Evolutionary conservation across 1,284 basidiomycete species (phyloP), one percentile per base, ranked within the genome.

Genomic region (Tylopilus sp.): DNA sequence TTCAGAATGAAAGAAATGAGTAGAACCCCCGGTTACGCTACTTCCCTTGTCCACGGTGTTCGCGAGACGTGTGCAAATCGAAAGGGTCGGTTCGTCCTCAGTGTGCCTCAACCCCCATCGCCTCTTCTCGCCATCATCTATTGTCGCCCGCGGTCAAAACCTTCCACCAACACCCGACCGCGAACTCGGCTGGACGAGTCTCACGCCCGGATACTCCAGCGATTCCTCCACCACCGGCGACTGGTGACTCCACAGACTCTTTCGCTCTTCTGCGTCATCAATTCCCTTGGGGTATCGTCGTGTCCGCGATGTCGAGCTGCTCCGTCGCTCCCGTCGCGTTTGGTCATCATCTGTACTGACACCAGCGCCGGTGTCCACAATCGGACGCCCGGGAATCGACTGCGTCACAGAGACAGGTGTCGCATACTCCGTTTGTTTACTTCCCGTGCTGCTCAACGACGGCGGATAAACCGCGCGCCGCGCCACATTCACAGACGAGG

Each of bases 221-320:
- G 19, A 48, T 2, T 55, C 58, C 7, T 65, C 63, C 1, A 61
- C 64, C 11, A 53, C 49, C 3, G 58, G 62, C 1, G 58, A 60
- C 23, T 41, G 59, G 13, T 51, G 55, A 1, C 52, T 49, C 64
- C 62, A 69, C 31, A 65, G 21, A 43, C 59, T 56, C 37, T 65
- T 48, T 3, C 55, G 53, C 19, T 65, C 64, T 6, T 65, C 64
- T 2, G 45, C 48, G 7, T 65, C 67, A 38, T 68, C 63, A 6
- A 45, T 38, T 0, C 67, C 64, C 19, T 21, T 49, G 3, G 67
- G 64, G 23, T 65, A 65, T 31, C 59, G 55, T 16, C 64, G 44
- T n/a, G 65, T 48, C 18, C 58, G 57, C 4, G 63, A 63, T 12
- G 63, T 36, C 9, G 61, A 63, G 13, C 54, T 63, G 26, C 66